These are phyloP conservation scores for Microglena sp. DNA, from an alignment of 139 green algal genomes.

Conservation along the genomic window DNA sequence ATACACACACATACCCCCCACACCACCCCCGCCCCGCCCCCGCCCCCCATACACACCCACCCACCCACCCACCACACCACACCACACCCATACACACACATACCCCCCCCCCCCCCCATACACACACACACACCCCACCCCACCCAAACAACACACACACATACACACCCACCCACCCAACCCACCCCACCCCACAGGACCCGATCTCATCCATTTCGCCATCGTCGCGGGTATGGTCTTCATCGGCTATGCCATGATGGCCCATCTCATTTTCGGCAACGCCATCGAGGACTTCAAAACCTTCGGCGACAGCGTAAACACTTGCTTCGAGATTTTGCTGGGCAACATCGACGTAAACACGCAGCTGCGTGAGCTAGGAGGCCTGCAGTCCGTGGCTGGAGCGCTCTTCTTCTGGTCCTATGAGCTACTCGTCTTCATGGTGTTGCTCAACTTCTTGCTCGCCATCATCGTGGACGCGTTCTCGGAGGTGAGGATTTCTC, in stretches of 20 bases:
- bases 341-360: conserved; percentile 65
- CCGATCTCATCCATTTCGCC: conserved; percentile 76
- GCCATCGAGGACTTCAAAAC: conserved; percentile 50
- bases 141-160: no score
- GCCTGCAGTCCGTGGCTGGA: conserved; percentile 48
- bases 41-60: no score
- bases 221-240: conserved; percentile 74
- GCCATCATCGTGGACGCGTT: conserved; percentile 82
- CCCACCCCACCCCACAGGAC: conserved; percentile 21
- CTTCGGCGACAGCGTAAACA: conserved; percentile 58
- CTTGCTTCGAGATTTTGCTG: conserved; percentile 77
- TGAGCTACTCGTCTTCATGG: conserved; percentile 78
- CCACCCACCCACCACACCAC: no score
- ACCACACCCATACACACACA: no score
- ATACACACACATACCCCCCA: no score
- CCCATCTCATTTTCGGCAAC: conserved; percentile 77
- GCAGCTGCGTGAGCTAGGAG: conserved; percentile 49
- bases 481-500: conserved; percentile 51
- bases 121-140: no score
- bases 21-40: no score
- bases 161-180: no score
- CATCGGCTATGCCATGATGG: conserved; percentile 75
- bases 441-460: conserved; percentile 86
- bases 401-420: conserved; percentile 80
- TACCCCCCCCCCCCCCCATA: no score